Evolutionary conservation across 176 grass and related monocot species (phyloP), one percentile per base, ranked within the genome.

Genomic region (Paspalum notatum): DNA sequence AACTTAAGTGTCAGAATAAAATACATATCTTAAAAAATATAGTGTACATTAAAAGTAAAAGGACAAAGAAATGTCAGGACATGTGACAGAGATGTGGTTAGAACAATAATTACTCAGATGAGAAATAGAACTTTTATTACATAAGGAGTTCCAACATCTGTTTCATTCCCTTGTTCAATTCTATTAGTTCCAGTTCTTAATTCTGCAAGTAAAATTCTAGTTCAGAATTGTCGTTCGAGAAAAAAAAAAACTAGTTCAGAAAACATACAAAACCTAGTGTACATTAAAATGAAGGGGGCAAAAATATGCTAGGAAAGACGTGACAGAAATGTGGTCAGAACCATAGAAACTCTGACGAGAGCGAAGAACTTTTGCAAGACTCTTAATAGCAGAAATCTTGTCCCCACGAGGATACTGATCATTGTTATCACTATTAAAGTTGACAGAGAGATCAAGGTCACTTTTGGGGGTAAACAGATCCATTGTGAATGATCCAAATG

Each of bases 401-500:
- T 85, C 68, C 17, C 82, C 68, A 62, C 92, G 92, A 82, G 86
- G 40, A 76, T 89, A 87, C 46, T 88, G 56, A 83, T 39, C 43
- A 6, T 51, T 59, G 49, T 39, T 70, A 59, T 85, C 67, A 49
- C 44, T 62, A 49, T 80, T 89, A 80, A 98, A 98, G 66, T 98
- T 98, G 74, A 98, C 50, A 44, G 95, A 98, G 21, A 98, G 86
- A 75, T 98, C 95, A 76, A 98, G 87, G 70, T 98, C 95, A 89
- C 95, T 98, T 83, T 80, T 60, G 40, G 92, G 18, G 66, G 90
- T 94, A 92, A 98, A 98, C 50, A 98, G 88, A 68, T 98, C 86
- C 95, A 98, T 98, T 41, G 82, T 93, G 78, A 98, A 98, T 21
- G 95, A 98, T 52, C 95, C 95, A 79, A 98, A 98, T 72, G 90